Base-by-base conservation (phyloP, 1,284 basidiomycete species). In the Marasmius sp. region DNA sequence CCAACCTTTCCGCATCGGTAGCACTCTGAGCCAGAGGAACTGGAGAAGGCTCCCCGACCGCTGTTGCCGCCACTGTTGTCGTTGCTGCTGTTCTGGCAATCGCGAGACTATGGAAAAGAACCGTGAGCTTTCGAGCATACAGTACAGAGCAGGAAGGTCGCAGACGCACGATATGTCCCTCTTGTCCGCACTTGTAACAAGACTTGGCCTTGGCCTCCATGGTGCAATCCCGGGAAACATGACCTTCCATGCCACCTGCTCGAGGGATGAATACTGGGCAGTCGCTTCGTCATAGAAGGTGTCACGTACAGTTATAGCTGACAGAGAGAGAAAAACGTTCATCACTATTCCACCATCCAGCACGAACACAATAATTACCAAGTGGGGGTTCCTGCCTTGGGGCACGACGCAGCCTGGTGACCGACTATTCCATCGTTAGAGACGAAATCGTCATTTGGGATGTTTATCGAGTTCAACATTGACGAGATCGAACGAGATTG, bases 1-100 rank as follows among this genome's bases (percentile, higher is more conserved):
- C 93, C 93, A 18, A 86, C 77, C 75, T 94, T 91, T 65, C 93
- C 92, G 73, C 93, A 95, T 70, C 87, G 85, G 82, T 94, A 95
- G 78, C 93, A 95, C 72, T 94, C 92, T 39, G 83, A 75, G 51
- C 81, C 80, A 74, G 62, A 74, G 60, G 61, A 71, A 14, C 14
- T 16, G 9, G 36, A 20, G 18, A 50, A 27, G 63, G 69, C 67
- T 33, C 69, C 70, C 45, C 60, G 58, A 34, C 76, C 77, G 62
- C 72, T 74, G 61, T 77, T 76, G 57, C 76, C 75, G 53, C 73
- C 74, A 48, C 68, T 69, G 43, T 67, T 67, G 63, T 71, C 72
- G 62, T 22, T 58, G 36, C 78, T 71, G 62, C 75, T 79, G 43
- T 89, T 84, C 50, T 92, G 83, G 79, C 94, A 96, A 58, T 93